Evolutionary conservation across 257 asterid genomes (phyloP).

Genomic region (Solanum rostratum): DNA sequence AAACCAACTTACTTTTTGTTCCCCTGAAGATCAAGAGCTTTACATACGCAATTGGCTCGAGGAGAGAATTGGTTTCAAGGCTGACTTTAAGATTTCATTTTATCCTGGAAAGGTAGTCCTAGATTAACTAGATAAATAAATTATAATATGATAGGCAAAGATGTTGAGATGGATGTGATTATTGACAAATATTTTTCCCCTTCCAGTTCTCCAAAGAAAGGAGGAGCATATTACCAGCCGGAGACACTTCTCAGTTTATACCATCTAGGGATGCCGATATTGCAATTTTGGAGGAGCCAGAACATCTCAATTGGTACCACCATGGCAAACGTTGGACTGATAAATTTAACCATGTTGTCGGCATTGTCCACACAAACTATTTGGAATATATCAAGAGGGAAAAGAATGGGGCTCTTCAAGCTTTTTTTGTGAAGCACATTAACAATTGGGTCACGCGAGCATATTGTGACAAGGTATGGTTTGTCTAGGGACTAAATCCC

Average conservation of each 20-base stretch:
- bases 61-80: conserved; percentile 87
- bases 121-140: neutral
- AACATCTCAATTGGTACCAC: conserved; percentile 98
- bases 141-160: neutral
- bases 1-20: conserved; percentile 64
- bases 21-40: conserved; percentile 89
- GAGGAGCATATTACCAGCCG: conserved; percentile 92
- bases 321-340: conserved; percentile 99
- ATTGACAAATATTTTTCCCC: neutral
- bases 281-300: conserved; percentile 98
- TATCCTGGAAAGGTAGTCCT: conserved; percentile 88
- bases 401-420: conserved; percentile 93
- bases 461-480: conserved; percentile 81
- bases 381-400: conserved; percentile 98
- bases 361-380: conserved; percentile 92
- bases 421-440: conserved; percentile 82
- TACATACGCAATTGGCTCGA: conserved; percentile 93
- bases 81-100: conserved; percentile 86
- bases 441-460: conserved; percentile 93
- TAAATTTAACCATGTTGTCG: conserved; percentile 96
- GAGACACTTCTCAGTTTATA: conserved; percentile 86
- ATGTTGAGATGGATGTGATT: neutral
- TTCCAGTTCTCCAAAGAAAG: conserved; percentile 74
- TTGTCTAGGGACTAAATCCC: neutral
- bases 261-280: conserved; percentile 92